phyloP scores from a whole-genome alignment of 495 filamentous ascomycete species.

The Trichocladium antarcticum region DNA sequence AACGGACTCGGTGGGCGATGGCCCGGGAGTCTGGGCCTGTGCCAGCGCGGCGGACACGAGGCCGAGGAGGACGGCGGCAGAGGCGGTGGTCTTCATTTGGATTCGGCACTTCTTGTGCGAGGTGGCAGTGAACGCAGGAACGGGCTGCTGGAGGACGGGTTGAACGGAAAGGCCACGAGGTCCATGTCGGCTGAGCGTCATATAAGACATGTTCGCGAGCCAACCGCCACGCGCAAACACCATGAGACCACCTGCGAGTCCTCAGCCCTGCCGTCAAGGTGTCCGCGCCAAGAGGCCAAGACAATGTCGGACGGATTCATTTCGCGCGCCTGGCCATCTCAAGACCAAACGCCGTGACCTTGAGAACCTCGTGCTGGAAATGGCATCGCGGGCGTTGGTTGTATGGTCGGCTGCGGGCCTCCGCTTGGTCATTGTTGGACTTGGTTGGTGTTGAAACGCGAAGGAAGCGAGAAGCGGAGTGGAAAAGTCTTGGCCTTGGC shows the following conservation, averaged over 20 bases:
- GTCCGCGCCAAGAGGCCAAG: neutral
- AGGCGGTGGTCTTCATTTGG: constrained; percentile 19
- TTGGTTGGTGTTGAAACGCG: neutral
- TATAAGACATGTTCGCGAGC: too few species aligned
- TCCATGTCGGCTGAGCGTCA: too few species aligned
- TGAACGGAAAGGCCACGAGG: too few species aligned
- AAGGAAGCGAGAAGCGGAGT: neutral
- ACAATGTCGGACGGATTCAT: neutral
- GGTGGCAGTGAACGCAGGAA: neutral
- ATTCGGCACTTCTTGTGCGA: neutral
- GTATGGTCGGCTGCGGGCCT: too few species aligned
- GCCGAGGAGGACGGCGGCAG: constrained; percentile 12
- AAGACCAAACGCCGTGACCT: neutral
- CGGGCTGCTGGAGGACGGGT: too few species aligned
- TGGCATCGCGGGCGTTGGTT: too few species aligned
- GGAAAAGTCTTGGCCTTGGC: neutral
- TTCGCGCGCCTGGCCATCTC: neutral
- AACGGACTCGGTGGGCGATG: constrained; percentile 29
- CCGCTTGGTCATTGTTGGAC: too few species aligned
- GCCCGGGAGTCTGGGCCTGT: constrained; percentile 16
- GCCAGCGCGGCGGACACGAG: constrained; percentile 16
- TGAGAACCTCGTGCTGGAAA: too few species aligned
- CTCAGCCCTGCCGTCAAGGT: constrained; percentile 3
- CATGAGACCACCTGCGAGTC: neutral
- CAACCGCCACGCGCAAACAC: neutral